Evolutionary conservation across 495 filamentous ascomycete genomes (phyloP).

Genomic region (Neurospora hispaniola): DNA sequence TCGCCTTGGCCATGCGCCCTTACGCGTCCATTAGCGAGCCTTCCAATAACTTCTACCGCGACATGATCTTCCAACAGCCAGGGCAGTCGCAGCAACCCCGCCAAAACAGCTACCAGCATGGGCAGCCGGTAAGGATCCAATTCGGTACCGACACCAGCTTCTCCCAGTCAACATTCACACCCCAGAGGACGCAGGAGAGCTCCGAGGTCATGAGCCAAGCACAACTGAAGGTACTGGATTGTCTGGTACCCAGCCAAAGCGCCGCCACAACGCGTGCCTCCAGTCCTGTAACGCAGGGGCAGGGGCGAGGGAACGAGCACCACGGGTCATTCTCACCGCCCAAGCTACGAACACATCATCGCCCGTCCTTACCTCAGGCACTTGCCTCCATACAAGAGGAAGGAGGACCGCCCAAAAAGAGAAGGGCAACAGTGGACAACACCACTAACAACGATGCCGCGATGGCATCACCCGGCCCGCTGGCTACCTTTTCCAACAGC

Average conservation of each 20-base stretch:
- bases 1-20: background rate
- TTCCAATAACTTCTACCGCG: background rate
- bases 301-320: slow-evolving; percentile 9
- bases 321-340: slow-evolving; percentile 15
- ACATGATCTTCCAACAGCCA: background rate
- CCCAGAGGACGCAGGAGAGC: background rate
- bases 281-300: slow-evolving; percentile 33
- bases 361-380: background rate
- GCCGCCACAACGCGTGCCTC: slow-evolving; percentile 47
- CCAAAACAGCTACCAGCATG: background rate
- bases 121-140: slow-evolving; percentile 16
- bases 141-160: slow-evolving; percentile 58
- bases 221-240: slow-evolving; percentile 43
- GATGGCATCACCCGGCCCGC: background rate
- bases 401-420: background rate
- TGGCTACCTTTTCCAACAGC: background rate
- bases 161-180: background rate
- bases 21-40: background rate
- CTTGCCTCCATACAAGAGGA: background rate
- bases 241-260: slow-evolving; percentile 41
- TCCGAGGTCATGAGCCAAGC: slow-evolving; percentile 43
- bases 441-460: background rate
- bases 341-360: background rate
- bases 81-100: background rate
- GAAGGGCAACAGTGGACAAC: background rate